Evolutionary conservation across 1,139 yeast genomes (phyloP), one percentile per base, ranked within the genome.

Genomic region (Geotrichum restrictum): DNA sequence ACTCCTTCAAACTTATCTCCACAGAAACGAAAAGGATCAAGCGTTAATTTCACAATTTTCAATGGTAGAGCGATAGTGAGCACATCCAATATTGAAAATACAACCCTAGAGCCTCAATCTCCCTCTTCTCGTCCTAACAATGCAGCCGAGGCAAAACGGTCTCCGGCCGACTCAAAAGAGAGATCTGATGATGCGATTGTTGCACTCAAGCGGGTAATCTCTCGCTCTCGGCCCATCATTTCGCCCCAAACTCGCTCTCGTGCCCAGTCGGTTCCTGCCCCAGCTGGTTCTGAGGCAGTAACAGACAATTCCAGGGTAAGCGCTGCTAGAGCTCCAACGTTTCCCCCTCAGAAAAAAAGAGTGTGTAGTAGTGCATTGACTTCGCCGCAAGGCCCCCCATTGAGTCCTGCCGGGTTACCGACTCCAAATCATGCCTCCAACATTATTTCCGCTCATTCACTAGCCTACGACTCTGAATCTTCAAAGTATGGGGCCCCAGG

Each of bases 141-240:
- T 27, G 31, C 18, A 29, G 6, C 5, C 19, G 37, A 29, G 36
- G 7, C 10, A 5, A 14, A 24, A 6, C 14, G 14, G 32, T n/a
- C 18, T 33, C 32, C 33, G 34, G 14, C 13, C n/a, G 19, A 37
- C 36, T 24, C 52, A 29, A 41, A 39, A 27, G n/a, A 11, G 11
- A 19, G 42, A 6, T 43, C 46, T 4, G 51, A 51, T 29, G 45
- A 51, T 47, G 54, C 54, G 8, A 47, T 51, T 10, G 42, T 29
- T 38, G 54, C 54, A 10, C 37, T 51, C 19, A 51, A 47, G 24
- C 48, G 48, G 32, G 54, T 48, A 6, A 51, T 51, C 37, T 44
- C 47, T 7, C 41, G 54, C 21, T 31, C 19, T 36, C 31, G 45
- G 27, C 38, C 45, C 33, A 47, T 27, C 16, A 18, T 24, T 10